phyloP scores from a whole-genome alignment of 805 yeast genomes.

The Metschnikowia vanudenii region DNA sequence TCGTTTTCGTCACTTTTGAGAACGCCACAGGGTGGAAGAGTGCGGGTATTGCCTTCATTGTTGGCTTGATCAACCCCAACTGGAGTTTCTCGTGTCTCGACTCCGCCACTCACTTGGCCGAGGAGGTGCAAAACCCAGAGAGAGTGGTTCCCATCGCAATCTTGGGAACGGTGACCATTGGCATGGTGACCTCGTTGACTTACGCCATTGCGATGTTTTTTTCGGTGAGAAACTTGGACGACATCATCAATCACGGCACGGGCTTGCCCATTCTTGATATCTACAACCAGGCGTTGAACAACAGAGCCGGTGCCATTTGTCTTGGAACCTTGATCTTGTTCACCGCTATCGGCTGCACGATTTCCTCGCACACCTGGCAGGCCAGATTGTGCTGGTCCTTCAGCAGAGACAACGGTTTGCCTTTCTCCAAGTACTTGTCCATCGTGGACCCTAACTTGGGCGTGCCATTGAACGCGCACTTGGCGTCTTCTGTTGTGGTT shows the following conservation, averaged over 20 bases:
- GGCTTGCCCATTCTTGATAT: slow-evolving; percentile 44
- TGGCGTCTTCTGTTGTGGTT: slow-evolving; percentile 33
- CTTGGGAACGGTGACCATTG: slow-evolving; percentile 41
- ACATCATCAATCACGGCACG: slow-evolving; percentile 27
- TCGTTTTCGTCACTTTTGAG: slow-evolving; percentile 22
- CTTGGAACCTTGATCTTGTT: slow-evolving; percentile 35
- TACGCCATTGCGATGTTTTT: slow-evolving; percentile 43
- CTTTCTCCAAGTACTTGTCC: slow-evolving; percentile 39
- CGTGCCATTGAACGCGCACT: slow-evolving; percentile 41
- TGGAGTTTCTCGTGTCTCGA: slow-evolving; percentile 38
- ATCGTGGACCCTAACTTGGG: slow-evolving; percentile 37
- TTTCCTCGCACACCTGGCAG: slow-evolving; percentile 44
- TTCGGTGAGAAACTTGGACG: slow-evolving; percentile 33
- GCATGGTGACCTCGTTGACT: slow-evolving; percentile 38
- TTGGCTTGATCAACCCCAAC: slow-evolving; percentile 26
- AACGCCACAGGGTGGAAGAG: slow-evolving; percentile 26
- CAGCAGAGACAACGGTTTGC: slow-evolving; percentile 44
- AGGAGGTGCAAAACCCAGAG: slow-evolving; percentile 39
- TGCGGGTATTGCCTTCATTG: slow-evolving; percentile 22
- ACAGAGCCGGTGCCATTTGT: slow-evolving; percentile 36
- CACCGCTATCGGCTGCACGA: slow-evolving; percentile 40
- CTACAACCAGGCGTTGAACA: slow-evolving; percentile 37
- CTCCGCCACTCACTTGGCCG: slow-evolving; percentile 43
- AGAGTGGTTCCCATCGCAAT: slow-evolving; percentile 40
- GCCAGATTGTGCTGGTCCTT: slow-evolving; percentile 45